Percentiles rank a stretch among this genome's conserved stretches.
Conservation (phyloP, 2,329 filamentous ascomycete genomes). For the Sclerotinia nivalis region DNA sequence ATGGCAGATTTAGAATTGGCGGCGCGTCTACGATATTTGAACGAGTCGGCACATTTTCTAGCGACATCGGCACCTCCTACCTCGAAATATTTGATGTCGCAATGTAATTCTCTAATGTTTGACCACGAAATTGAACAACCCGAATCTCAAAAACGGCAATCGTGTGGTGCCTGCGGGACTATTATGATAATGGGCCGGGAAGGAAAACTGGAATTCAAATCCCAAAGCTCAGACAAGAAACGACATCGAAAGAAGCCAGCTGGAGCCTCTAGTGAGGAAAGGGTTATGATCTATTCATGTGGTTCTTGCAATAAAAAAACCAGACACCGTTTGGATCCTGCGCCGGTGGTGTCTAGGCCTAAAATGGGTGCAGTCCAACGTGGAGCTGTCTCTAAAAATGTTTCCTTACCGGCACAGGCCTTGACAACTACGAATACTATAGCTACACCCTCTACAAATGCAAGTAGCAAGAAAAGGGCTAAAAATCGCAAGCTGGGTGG, state of each 20-base stretch:
- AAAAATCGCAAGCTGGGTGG: constrained; percentile 63
- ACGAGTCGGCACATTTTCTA: constrained; percentile 61
- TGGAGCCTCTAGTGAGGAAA: constrained; percentile 21
- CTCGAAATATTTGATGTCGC: constrained; percentile 60
- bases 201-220: constrained; percentile 29
- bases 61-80: constrained; percentile 53
- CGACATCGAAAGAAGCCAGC: not conserved
- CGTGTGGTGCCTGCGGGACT: constrained; percentile 61
- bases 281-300: constrained; percentile 38
- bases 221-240: constrained; percentile 6
- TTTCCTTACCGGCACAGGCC: constrained; percentile 1
- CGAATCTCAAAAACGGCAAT: constrained; percentile 54
- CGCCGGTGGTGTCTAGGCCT: constrained; percentile 16
- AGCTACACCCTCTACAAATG: constrained; percentile 48
- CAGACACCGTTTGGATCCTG: constrained; percentile 27
- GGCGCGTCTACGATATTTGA: constrained; percentile 46
- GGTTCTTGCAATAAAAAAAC: constrained; percentile 36
- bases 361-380: constrained; percentile 11
- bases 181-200: constrained; percentile 55
- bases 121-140: constrained; percentile 48
- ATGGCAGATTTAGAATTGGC: constrained; percentile 38
- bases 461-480: constrained; percentile 64
- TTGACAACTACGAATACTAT: constrained; percentile 25
- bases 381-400: not conserved
- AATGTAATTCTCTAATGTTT: constrained; percentile 52